Base-by-base conservation (phyloP, 768 basidiomycete species). In the Sistotremastrum niveocremeum region DNA sequence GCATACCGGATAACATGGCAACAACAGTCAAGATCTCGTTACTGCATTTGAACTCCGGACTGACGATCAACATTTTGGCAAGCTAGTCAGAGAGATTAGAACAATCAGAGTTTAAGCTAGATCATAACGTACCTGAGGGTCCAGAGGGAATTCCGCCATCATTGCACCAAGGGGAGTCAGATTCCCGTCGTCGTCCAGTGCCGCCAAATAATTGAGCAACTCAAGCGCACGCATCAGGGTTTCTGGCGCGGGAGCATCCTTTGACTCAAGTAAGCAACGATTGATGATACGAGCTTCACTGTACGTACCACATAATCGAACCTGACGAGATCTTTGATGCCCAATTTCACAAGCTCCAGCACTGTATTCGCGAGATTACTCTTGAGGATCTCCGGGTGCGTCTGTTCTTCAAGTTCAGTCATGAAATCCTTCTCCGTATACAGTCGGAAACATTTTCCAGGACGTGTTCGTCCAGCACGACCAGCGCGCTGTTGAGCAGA, bases 101-200 rank as follows among this genome's bases (percentile, higher is more conserved):
- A n/a, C n/a, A n/a, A n/a, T n/a, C n/a, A n/a, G n/a, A n/a, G n/a
- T n/a, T n/a, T n/a, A n/a, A n/a, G n/a, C n/a, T n/a, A n/a, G n/a
- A n/a, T n/a, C n/a, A n/a, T 9, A 3, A 39, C 70, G 36, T 52
- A 84, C 86, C 71, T 93, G 93, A 37, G 94, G 95, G 61, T 98
- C 95, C n/a, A 99, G 73, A 8, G 94, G 95, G 70, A 98, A 98
- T 54, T 97, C 90, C 0, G 95, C 94, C 94, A 98, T 97, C 49
- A 89, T 82, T 35, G 65, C 69, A 4, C 95, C 95, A 6, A 98
- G 66, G 0, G 79, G 63, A 1, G 95, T 98, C 47, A 99, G 62
- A 44, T 88, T 79, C 7, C 95, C 93, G 3, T 95, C 90, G 54
- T 97, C 91, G 57, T 98, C 90, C 49, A 99, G 68, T 1, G 93